These are phyloP conservation scores for Pseudophaeomoniella oleicola DNA, from an alignment of 2,329 filamentous ascomycete genomes.

Conservation along the genomic window DNA sequence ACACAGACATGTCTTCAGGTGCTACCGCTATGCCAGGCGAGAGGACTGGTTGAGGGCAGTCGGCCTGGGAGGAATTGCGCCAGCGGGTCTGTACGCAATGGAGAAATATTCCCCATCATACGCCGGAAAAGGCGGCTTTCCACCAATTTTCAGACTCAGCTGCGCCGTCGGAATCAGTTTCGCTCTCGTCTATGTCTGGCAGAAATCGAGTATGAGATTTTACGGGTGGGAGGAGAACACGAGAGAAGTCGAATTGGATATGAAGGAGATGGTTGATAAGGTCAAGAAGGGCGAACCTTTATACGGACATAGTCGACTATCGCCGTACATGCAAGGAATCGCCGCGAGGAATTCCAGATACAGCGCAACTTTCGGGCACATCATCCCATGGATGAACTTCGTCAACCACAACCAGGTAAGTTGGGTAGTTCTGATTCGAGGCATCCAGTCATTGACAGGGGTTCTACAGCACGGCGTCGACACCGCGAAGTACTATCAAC, in stretches of 20 bases:
- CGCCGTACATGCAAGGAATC: slow-evolving; percentile 85
- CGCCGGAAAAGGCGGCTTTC: slow-evolving; percentile 68
- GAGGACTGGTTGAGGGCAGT: slow-evolving; percentile 67
- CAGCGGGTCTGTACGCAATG: slow-evolving; percentile 60
- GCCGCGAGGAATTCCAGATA: slow-evolving; percentile 88
- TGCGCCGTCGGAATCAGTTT: slow-evolving; percentile 59
- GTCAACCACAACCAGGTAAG: slow-evolving; percentile 71
- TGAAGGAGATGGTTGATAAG: slow-evolving; percentile 94
- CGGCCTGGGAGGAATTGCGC: slow-evolving; percentile 55
- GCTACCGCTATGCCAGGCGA: slow-evolving; percentile 70
- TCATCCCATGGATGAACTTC: slow-evolving; percentile 95
- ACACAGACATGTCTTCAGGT: slow-evolving; percentile 64
- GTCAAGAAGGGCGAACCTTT: slow-evolving; percentile 84
- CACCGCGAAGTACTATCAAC: slow-evolving; percentile 94
- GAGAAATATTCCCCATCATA: slow-evolving; percentile 77
- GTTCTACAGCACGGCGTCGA: slow-evolving; percentile 71
- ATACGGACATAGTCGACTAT: slow-evolving; percentile 67
- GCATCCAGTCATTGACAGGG: not conserved
- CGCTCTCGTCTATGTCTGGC: slow-evolving; percentile 74
- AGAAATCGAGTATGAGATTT: slow-evolving; percentile 73
- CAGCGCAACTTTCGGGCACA: slow-evolving; percentile 66
- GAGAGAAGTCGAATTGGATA: slow-evolving; percentile 87
- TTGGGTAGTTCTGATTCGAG: slow-evolving; percentile 1
- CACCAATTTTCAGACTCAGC: slow-evolving; percentile 66
- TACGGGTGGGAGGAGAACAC: slow-evolving; percentile 90